phyloP scores from a whole-genome alignment of 352 stramenopile genomes.

The Detonula confervacea region DNA sequence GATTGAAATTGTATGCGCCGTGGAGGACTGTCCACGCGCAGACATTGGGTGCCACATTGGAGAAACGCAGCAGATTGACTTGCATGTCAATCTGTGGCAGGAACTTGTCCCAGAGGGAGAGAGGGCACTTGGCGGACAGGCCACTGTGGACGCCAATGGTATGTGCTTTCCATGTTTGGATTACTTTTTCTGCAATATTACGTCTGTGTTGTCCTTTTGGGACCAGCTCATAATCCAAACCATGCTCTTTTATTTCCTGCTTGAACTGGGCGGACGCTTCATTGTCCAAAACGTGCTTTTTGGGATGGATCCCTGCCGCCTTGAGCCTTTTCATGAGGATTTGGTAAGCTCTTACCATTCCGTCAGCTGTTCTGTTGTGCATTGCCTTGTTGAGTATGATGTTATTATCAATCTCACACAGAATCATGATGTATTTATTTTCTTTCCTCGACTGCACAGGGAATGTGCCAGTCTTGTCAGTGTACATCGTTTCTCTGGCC shows the following conservation, averaged over 20 bases:
- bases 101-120: constrained; percentile 52
- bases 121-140: constrained; percentile 40
- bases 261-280: not conserved
- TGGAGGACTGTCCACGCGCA: constrained; percentile 37
- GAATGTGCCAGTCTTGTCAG: constrained; percentile 58
- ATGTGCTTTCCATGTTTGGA: constrained; percentile 61
- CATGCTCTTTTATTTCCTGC: not conserved
- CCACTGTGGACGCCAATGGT: constrained; percentile 37
- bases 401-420: constrained; percentile 64
- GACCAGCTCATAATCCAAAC: constrained; percentile 32
- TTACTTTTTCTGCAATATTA: constrained; percentile 57
- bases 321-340: constrained; percentile 10
- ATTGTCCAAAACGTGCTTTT: constrained; percentile 34
- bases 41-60: constrained; percentile 39
- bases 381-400: constrained; percentile 52
- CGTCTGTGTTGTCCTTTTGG: constrained; percentile 34
- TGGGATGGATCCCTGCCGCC: constrained; percentile 14
- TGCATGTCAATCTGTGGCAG: constrained; percentile 43
- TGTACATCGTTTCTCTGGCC: constrained; percentile 34
- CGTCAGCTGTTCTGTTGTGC: constrained; percentile 19
- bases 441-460: constrained; percentile 35
- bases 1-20: constrained; percentile 47
- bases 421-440: constrained; percentile 60
- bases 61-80: constrained; percentile 54
- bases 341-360: constrained; percentile 41